Base-by-base conservation (phyloP, 139 green algal genomes). In the Ettlia oleoabundans region DNA sequence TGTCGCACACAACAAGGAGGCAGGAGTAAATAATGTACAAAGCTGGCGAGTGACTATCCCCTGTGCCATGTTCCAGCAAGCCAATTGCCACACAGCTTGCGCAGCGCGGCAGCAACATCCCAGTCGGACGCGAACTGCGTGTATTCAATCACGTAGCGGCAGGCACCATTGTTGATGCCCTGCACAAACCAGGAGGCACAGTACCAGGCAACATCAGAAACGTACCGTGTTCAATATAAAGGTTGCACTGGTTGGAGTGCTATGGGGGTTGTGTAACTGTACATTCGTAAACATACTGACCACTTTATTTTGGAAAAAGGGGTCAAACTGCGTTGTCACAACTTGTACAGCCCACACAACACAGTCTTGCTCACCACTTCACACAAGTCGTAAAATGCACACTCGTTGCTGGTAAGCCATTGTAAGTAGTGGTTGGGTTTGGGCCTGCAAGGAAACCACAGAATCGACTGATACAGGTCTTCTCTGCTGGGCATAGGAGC, bases 361-460 rank as follows among this genome's bases (percentile, higher is more conserved):
- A 8, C 9, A 32, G 4, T 15, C 61, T 42, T 19, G 7, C 65
- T 43, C 65, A 72, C 65, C 65, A 41, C 9, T 9, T 26, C 21
- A 33, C 73, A 80, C 19, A 80, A 52, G 73, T 64, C 73, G 28
- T 52, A 35, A 53, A 80, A 80, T 15, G 63, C 33, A 35, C 73
- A 80, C 2, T 51, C 42, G 22, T 52, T 37, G 9, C 24, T 80
- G 24, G 30, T 35, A 3, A 80, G 53, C 35, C 58, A 80, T 4
- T 80, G 42, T 35, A 80, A 15, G 53, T 80, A 80, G 9, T 80
- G 73, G 37, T 80, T 80, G 22, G 58, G 58, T 35, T 80, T 80
- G 24, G 73, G 73, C 2, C 73, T 80, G 73, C 53, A 41, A 51
- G 9, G 2, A 2, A 52, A 51, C 35, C 21, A 72, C 65, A 51